Conservation (phyloP, 2,329 filamentous ascomycete genomes). For the Monilinia laxa region DNA sequence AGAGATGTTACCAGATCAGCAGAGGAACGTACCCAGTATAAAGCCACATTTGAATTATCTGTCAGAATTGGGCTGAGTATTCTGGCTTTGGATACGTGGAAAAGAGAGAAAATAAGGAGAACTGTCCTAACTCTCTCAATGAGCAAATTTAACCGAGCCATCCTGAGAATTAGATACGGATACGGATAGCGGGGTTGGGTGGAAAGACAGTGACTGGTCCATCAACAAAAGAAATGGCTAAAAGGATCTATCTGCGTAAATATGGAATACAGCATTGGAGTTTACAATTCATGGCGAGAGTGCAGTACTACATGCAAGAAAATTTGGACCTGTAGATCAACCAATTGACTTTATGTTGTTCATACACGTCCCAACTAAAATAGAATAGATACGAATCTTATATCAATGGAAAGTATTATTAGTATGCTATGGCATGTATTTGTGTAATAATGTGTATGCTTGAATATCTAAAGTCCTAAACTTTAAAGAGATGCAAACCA, state of each 20-base stretch:
- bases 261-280: neutral
- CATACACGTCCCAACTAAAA: neutral
- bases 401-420: no score
- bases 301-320: neutral
- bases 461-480: no score
- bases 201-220: neutral
- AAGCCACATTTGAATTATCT: constrained; percentile 43
- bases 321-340: neutral
- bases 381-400: neutral
- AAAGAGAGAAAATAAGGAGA: neutral
- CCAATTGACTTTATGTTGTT: neutral
- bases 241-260: neutral
- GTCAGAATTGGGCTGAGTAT: neutral
- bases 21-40: constrained; percentile 45
- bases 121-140: neutral
- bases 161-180: neutral
- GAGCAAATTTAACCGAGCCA: neutral
- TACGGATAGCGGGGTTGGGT: neutral
- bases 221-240: neutral
- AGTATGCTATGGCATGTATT: no score
- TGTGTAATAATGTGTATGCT: no score
- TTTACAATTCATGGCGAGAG: neutral
- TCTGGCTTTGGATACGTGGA: neutral
- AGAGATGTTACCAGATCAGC: neutral
- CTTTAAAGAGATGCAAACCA: no score